phyloP scores from a whole-genome alignment of 2,329 filamentous ascomycete species.

The Neurospora crassa region DNA sequence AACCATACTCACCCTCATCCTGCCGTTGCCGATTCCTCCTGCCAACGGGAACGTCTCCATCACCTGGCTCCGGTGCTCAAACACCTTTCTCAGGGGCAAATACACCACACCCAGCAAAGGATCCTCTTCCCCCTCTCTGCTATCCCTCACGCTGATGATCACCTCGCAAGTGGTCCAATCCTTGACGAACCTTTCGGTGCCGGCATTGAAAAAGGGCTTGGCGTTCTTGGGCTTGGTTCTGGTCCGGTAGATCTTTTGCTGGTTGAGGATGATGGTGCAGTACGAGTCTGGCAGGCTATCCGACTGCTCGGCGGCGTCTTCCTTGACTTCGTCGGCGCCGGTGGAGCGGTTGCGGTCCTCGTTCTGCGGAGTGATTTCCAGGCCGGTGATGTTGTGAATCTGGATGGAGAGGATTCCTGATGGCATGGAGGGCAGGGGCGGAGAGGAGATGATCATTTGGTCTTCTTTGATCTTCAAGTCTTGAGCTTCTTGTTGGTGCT shows the following conservation, averaged over 20 bases:
- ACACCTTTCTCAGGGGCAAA: conserved; percentile 51
- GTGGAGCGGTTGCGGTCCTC: conserved; percentile 42
- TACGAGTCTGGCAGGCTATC: conserved; percentile 61
- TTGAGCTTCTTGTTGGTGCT: conserved; percentile 58
- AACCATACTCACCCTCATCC: conserved; percentile 59
- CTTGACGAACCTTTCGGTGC: conserved; percentile 60
- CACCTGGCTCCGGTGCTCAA: conserved; percentile 54
- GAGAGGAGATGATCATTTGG: conserved; percentile 57
- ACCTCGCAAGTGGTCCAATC: conserved; percentile 60
- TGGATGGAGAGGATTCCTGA: conserved; percentile 62
- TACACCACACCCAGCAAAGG: conserved; percentile 62
- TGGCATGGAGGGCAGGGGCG: conserved; percentile 50
- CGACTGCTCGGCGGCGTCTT: conserved; percentile 49
- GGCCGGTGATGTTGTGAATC: conserved; percentile 62
- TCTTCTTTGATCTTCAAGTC: conserved; percentile 53
- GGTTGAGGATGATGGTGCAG: conserved; percentile 65
- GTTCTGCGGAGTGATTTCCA: conserved; percentile 51
- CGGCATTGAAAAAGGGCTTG: conserved; percentile 71
- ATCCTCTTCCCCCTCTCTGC: conserved; percentile 60
- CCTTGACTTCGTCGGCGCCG: conserved; percentile 36
- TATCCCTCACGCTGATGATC: conserved; percentile 58
- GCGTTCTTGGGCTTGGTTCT: conserved; percentile 69
- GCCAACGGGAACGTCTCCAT: conserved; percentile 57
- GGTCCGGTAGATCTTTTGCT: conserved; percentile 59
- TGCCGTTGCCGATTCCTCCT: conserved; percentile 64